phyloP scores from a whole-genome alignment of 2,329 filamentous ascomycete genomes.

The Hymenoscyphus linearis region DNA sequence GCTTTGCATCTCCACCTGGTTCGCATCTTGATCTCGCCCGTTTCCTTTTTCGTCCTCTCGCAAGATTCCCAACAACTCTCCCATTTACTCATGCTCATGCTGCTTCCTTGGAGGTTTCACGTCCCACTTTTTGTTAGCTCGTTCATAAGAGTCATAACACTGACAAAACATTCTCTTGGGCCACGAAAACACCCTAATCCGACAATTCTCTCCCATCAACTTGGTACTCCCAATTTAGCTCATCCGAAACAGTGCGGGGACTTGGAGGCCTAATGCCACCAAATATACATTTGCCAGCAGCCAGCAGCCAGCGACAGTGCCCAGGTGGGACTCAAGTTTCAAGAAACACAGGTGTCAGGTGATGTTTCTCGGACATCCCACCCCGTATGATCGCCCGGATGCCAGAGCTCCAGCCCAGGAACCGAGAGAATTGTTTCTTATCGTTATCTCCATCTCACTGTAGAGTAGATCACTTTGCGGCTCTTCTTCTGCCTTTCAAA shows the following conservation, averaged over 20 bases:
- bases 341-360: neutral
- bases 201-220: neutral
- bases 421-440: neutral
- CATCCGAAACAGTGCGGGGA: neutral
- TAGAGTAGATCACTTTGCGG: neutral
- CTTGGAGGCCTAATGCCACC: neutral
- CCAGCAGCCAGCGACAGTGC: no score
- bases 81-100: no score
- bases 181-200: neutral
- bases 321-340: neutral
- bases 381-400: neutral
- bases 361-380: neutral
- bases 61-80: no score
- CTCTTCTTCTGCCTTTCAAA: neutral
- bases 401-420: no score
- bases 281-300: neutral
- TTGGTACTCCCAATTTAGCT: neutral
- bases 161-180: neutral
- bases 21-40: no score
- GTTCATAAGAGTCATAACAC: no score
- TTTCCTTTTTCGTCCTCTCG: no score
- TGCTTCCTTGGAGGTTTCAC: no score
- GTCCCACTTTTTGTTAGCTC: no score
- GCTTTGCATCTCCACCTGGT: no score
- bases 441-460: neutral